phyloP scores from a whole-genome alignment of 116 monocot genomes.

The Zostera marina region DNA sequence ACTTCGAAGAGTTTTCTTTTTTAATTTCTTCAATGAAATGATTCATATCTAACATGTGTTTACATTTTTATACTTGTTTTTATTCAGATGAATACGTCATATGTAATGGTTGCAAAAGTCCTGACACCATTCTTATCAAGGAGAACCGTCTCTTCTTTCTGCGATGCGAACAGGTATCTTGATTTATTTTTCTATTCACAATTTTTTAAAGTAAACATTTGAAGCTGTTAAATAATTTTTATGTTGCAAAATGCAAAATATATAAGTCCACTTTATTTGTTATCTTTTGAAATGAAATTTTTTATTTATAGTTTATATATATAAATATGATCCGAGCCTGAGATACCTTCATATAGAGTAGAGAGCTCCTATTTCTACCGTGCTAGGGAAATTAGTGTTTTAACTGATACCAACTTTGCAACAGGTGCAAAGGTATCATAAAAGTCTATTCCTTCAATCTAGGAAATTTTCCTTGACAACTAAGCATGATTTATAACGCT shows the following conservation, averaged over 20 bases:
- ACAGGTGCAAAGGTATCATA: too few species aligned
- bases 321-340: too few species aligned
- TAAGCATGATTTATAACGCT: too few species aligned
- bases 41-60: background rate
- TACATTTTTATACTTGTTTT: background rate
- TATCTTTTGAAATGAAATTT: background rate
- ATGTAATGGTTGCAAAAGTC: conserved; percentile 96
- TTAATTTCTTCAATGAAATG: background rate
- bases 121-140: conserved; percentile 87
- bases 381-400: too few species aligned
- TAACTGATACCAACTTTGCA: too few species aligned
- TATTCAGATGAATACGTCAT: conserved; percentile 87
- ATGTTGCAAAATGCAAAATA: background rate
- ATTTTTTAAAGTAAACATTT: background rate
- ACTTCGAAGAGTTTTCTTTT: too few species aligned
- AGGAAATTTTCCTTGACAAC: too few species aligned
- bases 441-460: too few species aligned
- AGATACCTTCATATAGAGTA: too few species aligned
- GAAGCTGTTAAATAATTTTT: background rate
- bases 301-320: background rate
- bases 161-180: conserved; percentile 73
- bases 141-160: conserved; percentile 95
- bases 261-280: background rate
- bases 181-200: background rate
- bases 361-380: too few species aligned